phyloP scores from a whole-genome alignment of 352 stramenopile genomes.

The Hyaloperonospora arabidopsidis region DNA sequence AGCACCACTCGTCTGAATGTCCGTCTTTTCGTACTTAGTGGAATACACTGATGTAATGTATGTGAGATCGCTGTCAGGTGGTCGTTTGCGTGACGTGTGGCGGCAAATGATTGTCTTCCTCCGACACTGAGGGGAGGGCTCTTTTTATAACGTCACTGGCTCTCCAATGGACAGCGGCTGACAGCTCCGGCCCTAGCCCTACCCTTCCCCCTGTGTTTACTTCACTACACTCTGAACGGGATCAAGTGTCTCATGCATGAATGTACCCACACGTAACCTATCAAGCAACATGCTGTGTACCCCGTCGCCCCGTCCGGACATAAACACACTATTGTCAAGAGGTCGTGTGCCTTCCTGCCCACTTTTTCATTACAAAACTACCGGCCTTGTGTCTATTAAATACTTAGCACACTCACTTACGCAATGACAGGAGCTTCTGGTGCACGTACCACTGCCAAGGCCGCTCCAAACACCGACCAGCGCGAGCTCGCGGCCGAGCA shows the following conservation, averaged over 20 bases:
- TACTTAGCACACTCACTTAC: not conserved
- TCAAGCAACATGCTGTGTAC: too few species aligned
- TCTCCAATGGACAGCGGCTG: not conserved
- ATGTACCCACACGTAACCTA: too few species aligned
- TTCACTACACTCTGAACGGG: too few species aligned
- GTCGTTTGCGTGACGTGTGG: slow-evolving; percentile 1
- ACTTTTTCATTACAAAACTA: not conserved
- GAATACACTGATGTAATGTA: too few species aligned
- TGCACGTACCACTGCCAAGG: slow-evolving; percentile 51
- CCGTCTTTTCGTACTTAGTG: too few species aligned
- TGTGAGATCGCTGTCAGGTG: too few species aligned
- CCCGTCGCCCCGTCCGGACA: too few species aligned
- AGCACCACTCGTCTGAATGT: not conserved
- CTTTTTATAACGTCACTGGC: slow-evolving; percentile 11
- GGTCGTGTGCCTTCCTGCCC: too few species aligned
- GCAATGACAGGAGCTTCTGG: slow-evolving; percentile 67
- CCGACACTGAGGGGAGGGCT: not conserved
- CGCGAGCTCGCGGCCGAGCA: slow-evolving; percentile 90
- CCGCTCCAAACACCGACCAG: slow-evolving; percentile 80
- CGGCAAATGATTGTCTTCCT: not conserved
- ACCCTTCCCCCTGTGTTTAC: too few species aligned
- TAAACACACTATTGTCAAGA: too few species aligned
- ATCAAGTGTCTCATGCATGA: too few species aligned
- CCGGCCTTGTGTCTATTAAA: not conserved
- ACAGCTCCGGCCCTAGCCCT: too few species aligned